These are phyloP conservation scores for Fragaria ananassa DNA, from an alignment of 306 rosid genomes.

Conservation along the genomic window DNA sequence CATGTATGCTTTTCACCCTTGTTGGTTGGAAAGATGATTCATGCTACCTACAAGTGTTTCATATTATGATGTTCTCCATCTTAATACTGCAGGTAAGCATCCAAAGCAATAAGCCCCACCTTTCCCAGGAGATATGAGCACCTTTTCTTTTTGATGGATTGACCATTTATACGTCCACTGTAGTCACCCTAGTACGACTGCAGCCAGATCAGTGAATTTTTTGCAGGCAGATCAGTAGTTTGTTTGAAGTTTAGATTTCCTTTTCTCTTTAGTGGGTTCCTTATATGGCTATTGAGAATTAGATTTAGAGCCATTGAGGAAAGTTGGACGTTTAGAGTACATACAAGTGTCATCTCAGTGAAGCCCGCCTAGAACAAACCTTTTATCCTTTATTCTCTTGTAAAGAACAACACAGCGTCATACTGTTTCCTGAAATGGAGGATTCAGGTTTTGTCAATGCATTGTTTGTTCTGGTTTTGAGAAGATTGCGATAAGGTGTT, in stretches of 20 bases:
- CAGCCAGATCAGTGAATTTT: neutral
- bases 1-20: neutral
- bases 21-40: neutral
- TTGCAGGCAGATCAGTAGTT: conserved; percentile 10
- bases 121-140: neutral
- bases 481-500: conserved; percentile 3
- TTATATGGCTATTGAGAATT: conserved; percentile 10
- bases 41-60: neutral
- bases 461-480: conserved; percentile 15
- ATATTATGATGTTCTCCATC: neutral
- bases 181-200: neutral
- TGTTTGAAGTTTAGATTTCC: neutral
- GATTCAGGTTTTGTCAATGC: conserved; percentile 10
- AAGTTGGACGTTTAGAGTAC: neutral
- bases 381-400: neutral
- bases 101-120: neutral
- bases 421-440: neutral
- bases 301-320: conserved; percentile 25
- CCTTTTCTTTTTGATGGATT: neutral
- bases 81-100: conserved; percentile 10
- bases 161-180: neutral
- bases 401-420: neutral
- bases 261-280: conserved; percentile 11
- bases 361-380: neutral
- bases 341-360: neutral